Evolutionary conservation across 306 rosid genomes (phyloP), one percentile per base, ranked within the genome.

Genomic region (Nissolia schottii): DNA sequence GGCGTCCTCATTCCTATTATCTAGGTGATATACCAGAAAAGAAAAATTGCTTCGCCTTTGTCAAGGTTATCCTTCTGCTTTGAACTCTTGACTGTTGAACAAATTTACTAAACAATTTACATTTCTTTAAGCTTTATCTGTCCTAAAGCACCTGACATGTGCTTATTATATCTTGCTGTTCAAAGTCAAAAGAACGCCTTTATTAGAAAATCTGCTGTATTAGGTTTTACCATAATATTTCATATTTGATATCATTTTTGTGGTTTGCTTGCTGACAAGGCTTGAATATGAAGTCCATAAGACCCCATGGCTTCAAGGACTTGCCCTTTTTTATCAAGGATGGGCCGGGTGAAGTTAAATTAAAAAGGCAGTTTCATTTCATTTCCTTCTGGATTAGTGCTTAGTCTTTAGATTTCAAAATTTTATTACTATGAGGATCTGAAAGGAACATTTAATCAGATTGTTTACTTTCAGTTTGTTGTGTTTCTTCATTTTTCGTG

Each of bases 1-100:
- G 98, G 32, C 95, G 98, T 24, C 97, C 96, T 48, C 94, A 94
- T 86, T 87, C 96, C 66, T 79, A 79, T 80, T 89, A 83, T 87
- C 86, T 91, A 63, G 98, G 98, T 73, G 93, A 86, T 76, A 65
- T 89, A 53, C 95, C 97, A 31, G 97, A 94, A 85, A 79, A 82
- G 74, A 87, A 78, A 80, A 86, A 85, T 73, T 89, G 97, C 75
- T 91, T 94, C 85, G 96, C 98, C 69, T 94, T 86, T 78, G 95
- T 94, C 59, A 94, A 94, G 97, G 98, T 94, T 70, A 14, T 56
- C 70, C 29, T 65, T 64, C 59, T 65, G 43, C 73, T 57, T 64
- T 50, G 38, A 59, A 66, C 38, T 60, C 67, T 29, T 14, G 2
- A 37, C 55, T 58, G 61, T 40, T 74, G 32, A 31, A 34, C 40